Evolutionary conservation across 1,284 basidiomycete genomes (phyloP).

Genomic region (Moesziomyces aphidis): DNA sequence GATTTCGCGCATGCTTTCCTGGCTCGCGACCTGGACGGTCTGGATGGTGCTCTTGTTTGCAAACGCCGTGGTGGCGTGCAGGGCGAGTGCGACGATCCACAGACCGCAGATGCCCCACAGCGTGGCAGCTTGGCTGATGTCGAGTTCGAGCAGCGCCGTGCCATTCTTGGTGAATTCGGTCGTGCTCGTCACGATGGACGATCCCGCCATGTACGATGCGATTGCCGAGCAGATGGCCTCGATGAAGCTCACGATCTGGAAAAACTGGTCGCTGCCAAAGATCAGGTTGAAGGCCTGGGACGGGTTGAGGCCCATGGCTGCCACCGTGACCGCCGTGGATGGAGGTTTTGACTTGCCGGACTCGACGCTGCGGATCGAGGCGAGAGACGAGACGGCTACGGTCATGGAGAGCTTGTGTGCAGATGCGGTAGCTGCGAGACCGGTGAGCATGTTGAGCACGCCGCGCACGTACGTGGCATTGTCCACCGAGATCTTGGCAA

Average conservation of each 20-base stretch:
- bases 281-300: slow-evolving; percentile 42
- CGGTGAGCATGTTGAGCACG: slow-evolving; percentile 48
- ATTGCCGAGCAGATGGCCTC: slow-evolving; percentile 45
- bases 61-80: slow-evolving; percentile 42
- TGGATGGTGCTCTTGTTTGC: slow-evolving; percentile 41
- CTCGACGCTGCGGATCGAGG: slow-evolving; percentile 10
- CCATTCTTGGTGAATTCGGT: slow-evolving; percentile 23
- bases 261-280: slow-evolving; percentile 45
- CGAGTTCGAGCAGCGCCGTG: slow-evolving; percentile 25
- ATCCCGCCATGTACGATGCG: slow-evolving; percentile 42
- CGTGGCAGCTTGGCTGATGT: slow-evolving; percentile 43
- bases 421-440: slow-evolving; percentile 33
- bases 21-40: slow-evolving; percentile 37
- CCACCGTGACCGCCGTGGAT: slow-evolving; percentile 20
- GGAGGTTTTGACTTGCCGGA: slow-evolving; percentile 19
- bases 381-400: slow-evolving; percentile 34
- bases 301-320: slow-evolving; percentile 31
- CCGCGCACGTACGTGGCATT: slow-evolving; percentile 46
- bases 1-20: slow-evolving; percentile 42
- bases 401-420: slow-evolving; percentile 50
- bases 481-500: slow-evolving; percentile 27
- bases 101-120: slow-evolving; percentile 47
- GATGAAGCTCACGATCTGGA: slow-evolving; percentile 42
- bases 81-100: slow-evolving; percentile 33
- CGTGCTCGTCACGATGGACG: slow-evolving; percentile 21